Evolutionary conservation across 192 early-diverging fungal genomes (phyloP), one percentile per base, ranked within the genome.

Genomic region (Coemansia sp.): DNA sequence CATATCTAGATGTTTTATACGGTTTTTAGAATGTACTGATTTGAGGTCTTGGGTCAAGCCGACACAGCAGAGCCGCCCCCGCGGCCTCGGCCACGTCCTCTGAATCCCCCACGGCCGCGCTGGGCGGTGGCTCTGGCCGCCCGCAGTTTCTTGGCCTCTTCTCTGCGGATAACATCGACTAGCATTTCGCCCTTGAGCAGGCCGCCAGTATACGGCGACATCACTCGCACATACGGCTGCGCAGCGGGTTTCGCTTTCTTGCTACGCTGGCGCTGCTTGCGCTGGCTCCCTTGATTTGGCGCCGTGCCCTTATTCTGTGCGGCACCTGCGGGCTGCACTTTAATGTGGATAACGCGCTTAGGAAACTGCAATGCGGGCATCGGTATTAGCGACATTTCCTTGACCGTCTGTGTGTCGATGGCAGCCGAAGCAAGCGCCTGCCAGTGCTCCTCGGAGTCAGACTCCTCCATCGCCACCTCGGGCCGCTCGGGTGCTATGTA

Each of bases 381-480:
- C 11, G 76, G 76, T 22, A 69, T 57, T 32, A 38, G 38, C 2
- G 69, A 47, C 54, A 63, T 54, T 1, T 31, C 49, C 7, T 43
- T 28, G 21, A 78, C 54, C 29, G 56, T 38, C 19, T 65, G 49
- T 11, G 69, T 58, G 22, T 78, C 76, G 3, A 72, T 62, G 12
- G 65, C 76, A 6, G 66, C 76, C 11, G 76, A 45, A 2, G 53
- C 38, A 18, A 78, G 46, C 29, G 55, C 45, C 31, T 28, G 58
- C 76, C 76, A 65, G 57, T 78, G 69, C 57, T 78, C 76, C 48
- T 78, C 76, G 22, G 69, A 65, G 22, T 78, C 76, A 1, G 69
- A 71, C 48, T 69, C 69, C 31, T 71, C 69, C 50, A 72, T 49
- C 1, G 28, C 32, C 30, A 35, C 59, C 19, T 68, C 62, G 10